phyloP scores from a whole-genome alignment of 2,329 filamentous ascomycete genomes.

The Monascus ruber region DNA sequence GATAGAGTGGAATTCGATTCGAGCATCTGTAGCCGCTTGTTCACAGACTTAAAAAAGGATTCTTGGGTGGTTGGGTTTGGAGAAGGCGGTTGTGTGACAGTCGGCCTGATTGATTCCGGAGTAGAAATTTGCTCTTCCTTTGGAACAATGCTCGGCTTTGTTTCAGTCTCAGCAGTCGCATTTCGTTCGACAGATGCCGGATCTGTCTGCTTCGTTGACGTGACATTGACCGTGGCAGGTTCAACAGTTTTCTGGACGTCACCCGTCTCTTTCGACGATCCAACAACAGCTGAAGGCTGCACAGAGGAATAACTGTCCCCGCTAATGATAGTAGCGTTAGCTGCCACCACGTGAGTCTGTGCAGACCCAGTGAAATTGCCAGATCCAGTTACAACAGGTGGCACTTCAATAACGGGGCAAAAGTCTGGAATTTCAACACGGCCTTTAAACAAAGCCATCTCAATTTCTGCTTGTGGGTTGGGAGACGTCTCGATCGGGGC shows the following conservation, averaged over 20 bases:
- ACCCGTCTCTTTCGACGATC: constrained; percentile 5
- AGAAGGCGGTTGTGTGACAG: constrained; percentile 38
- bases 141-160: constrained; percentile 9
- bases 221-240: constrained; percentile 4
- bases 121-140: constrained; percentile 23
- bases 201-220: constrained; percentile 7
- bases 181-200: constrained; percentile 12
- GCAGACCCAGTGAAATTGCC: not conserved
- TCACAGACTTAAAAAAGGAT: constrained; percentile 93
- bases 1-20: constrained; percentile 89
- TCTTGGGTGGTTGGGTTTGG: constrained; percentile 81
- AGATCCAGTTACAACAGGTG: constrained; percentile 1
- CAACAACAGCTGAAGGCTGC: not conserved
- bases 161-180: constrained; percentile 12
- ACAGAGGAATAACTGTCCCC: constrained; percentile 1
- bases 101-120: constrained; percentile 21
- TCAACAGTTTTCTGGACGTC: constrained; percentile 11
- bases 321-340: constrained; percentile 1
- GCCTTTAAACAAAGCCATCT: constrained; percentile 5
- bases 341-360: not conserved
- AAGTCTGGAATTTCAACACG: constrained; percentile 1
- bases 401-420: constrained; percentile 10
- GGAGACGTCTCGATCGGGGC: constrained; percentile 5
- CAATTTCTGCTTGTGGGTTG: constrained; percentile 6
- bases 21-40: constrained; percentile 80